These are phyloP conservation scores for Xylariaceae sp. DNA, from an alignment of 2,329 filamentous ascomycete species.

Conservation along the genomic window DNA sequence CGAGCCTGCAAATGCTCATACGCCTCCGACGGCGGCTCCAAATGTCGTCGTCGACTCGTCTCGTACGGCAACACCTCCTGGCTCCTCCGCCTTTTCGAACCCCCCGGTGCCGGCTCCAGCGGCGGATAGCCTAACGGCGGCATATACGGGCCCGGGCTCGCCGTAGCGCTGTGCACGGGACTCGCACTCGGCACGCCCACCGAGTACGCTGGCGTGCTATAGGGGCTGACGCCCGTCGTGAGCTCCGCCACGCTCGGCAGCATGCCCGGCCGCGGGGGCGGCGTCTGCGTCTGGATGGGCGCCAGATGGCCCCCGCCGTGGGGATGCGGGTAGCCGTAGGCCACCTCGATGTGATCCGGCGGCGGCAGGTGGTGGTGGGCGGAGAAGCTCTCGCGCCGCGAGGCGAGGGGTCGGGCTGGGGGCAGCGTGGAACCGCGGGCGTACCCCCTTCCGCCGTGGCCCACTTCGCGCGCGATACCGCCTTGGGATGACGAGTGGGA, in stretches of 20 bases:
- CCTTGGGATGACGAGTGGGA: slow-evolving; percentile 44
- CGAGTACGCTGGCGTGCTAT: slow-evolving; percentile 53
- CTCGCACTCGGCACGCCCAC: slow-evolving; percentile 37
- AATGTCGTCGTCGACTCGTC: slow-evolving; percentile 17
- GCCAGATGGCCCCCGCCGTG: slow-evolving; percentile 41
- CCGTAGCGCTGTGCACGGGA: slow-evolving; percentile 35
- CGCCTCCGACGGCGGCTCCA: slow-evolving; percentile 17
- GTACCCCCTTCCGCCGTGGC: slow-evolving; percentile 35
- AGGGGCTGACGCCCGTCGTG: slow-evolving; percentile 58
- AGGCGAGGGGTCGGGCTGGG: slow-evolving; percentile 34
- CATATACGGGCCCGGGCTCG: slow-evolving; percentile 41
- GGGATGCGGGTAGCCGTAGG: slow-evolving; percentile 32
- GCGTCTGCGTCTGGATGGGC: slow-evolving; percentile 46
- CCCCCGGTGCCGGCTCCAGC: slow-evolving; percentile 34
- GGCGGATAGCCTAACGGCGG: slow-evolving; percentile 33
- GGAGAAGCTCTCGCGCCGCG: slow-evolving; percentile 40
- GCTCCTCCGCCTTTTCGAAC: slow-evolving; percentile 50
- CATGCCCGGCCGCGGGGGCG: slow-evolving; percentile 38
- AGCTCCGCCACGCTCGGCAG: slow-evolving; percentile 59
- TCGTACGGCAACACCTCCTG: slow-evolving; percentile 34
- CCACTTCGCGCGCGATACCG: slow-evolving; percentile 39
- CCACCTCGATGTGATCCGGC: slow-evolving; percentile 21
- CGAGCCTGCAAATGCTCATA: slow-evolving; percentile 20
- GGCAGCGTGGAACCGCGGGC: slow-evolving; percentile 19
- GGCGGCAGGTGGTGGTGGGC: slow-evolving; percentile 27